phyloP scores from a whole-genome alignment of 2,329 filamentous ascomycete genomes.

The Eutypa lata region DNA sequence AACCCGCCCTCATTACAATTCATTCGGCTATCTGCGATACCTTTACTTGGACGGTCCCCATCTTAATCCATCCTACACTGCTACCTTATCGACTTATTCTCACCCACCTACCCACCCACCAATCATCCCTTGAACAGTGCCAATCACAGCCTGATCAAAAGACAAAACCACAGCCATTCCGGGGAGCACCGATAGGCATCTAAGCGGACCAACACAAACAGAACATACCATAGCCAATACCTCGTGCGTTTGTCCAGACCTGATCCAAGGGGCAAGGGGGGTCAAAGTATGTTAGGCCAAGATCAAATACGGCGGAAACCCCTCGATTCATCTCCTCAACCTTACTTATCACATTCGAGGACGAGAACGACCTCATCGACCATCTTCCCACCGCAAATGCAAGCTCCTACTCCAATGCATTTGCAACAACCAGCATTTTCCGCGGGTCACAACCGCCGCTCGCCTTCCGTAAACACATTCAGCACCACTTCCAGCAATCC shows the following conservation, averaged over 20 bases:
- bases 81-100: not conserved
- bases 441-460: slow-evolving; percentile 46
- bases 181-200: not conserved
- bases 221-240: too few species aligned
- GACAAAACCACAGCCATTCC: too few species aligned
- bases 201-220: not conserved
- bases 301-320: slow-evolving; percentile 26
- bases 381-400: slow-evolving; percentile 36
- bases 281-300: slow-evolving; percentile 24
- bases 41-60: not conserved
- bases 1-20: not conserved
- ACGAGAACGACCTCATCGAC: slow-evolving; percentile 57
- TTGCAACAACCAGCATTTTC: slow-evolving; percentile 30
- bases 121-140: not conserved
- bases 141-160: not conserved
- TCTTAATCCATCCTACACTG: not conserved
- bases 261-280: not conserved
- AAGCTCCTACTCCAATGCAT: slow-evolving; percentile 28
- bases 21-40: not conserved
- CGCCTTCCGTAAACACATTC: slow-evolving; percentile 65
- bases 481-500: slow-evolving; percentile 69
- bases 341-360: slow-evolving; percentile 50
- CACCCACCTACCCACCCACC: not conserved
- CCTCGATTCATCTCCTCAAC: slow-evolving; percentile 24
- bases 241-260: too few species aligned